Evolutionary conservation across 2,329 filamentous ascomycete genomes (phyloP).

Genomic region (Dryadomyces quercus-mongolicae): DNA sequence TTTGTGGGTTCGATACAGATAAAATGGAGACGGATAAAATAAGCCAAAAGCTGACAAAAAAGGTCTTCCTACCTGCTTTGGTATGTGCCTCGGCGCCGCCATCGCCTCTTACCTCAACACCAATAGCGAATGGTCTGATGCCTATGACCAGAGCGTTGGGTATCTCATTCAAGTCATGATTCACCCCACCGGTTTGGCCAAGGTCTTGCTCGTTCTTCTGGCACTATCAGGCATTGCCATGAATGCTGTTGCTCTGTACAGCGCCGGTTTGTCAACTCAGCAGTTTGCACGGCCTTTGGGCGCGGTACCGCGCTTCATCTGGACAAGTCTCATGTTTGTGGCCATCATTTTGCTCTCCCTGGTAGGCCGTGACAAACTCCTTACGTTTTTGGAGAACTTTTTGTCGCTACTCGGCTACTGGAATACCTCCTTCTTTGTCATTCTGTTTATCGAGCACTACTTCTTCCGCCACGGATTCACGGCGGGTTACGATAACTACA

Average conservation of each 20-base stretch:
- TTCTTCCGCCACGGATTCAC: conserved; percentile 27
- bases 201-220: conserved; percentile 49
- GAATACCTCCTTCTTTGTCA: conserved; percentile 34
- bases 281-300: conserved; percentile 30
- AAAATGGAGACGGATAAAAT: too few relatives aligned
- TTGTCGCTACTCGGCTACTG: conserved; percentile 36
- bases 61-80: conserved; percentile 33
- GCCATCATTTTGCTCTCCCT: conserved; percentile 32
- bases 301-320: conserved; percentile 32
- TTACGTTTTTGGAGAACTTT: conserved; percentile 32
- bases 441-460: conserved; percentile 35
- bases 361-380: conserved; percentile 28
- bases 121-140: conserved; percentile 39
- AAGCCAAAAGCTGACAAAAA: too few relatives aligned
- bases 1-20: conserved; percentile 15
- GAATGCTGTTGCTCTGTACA: conserved; percentile 32
- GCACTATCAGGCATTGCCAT: conserved; percentile 36
- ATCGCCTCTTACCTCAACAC: conserved; percentile 47
- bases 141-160: conserved; percentile 41
- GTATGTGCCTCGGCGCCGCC: conserved; percentile 51
- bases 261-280: conserved; percentile 23
- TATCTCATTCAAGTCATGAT: conserved; percentile 50
- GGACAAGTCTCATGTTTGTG: conserved; percentile 32
- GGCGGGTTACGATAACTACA: conserved; percentile 26
- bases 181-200: conserved; percentile 44